These are phyloP conservation scores for Ophiobolus disseminans DNA, from an alignment of 2,329 filamentous ascomycete genomes.

Conservation along the genomic window DNA sequence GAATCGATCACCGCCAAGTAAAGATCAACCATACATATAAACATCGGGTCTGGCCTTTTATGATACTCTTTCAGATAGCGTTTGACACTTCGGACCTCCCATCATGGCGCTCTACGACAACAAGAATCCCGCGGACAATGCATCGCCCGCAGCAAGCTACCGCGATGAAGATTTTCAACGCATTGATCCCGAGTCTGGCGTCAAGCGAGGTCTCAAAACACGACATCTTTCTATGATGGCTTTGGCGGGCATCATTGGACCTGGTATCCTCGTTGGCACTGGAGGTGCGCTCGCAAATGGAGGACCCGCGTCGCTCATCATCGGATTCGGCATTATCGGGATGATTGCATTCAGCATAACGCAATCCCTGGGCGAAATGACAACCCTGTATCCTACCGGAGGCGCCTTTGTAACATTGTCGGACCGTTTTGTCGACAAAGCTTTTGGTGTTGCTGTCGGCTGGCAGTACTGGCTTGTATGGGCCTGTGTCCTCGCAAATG, in stretches of 20 bases:
- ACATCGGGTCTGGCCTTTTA: conserved; percentile 1
- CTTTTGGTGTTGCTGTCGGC: conserved; percentile 35
- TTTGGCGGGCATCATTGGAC: conserved; percentile 65
- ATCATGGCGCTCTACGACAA: conserved; percentile 30
- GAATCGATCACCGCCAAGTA: conserved; percentile 18
- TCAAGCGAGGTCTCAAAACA: conserved; percentile 73
- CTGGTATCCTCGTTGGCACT: conserved; percentile 74
- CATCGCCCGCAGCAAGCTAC: conserved; percentile 27
- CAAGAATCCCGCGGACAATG: conserved; percentile 21
- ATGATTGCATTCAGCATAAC: conserved; percentile 72
- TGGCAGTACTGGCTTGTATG: conserved; percentile 62
- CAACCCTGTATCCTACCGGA: conserved; percentile 74
- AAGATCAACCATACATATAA: conserved; percentile 16
- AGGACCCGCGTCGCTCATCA: conserved; percentile 74
- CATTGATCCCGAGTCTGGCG: conserved; percentile 67
- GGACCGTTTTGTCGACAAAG: conserved; percentile 62
- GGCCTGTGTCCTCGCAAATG: conserved; percentile 70
- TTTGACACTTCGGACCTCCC: background rate
- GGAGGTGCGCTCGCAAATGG: conserved; percentile 72
- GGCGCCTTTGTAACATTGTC: conserved; percentile 75
- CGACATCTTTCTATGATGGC: conserved; percentile 68
- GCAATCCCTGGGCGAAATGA: conserved; percentile 77
- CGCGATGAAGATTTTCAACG: conserved; percentile 37
- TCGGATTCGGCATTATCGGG: conserved; percentile 77
- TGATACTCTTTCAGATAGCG: background rate